Evolutionary conservation across 768 basidiomycete species (phyloP), one percentile per base, ranked within the genome.

Genomic region (Trametes cinnabarina): DNA sequence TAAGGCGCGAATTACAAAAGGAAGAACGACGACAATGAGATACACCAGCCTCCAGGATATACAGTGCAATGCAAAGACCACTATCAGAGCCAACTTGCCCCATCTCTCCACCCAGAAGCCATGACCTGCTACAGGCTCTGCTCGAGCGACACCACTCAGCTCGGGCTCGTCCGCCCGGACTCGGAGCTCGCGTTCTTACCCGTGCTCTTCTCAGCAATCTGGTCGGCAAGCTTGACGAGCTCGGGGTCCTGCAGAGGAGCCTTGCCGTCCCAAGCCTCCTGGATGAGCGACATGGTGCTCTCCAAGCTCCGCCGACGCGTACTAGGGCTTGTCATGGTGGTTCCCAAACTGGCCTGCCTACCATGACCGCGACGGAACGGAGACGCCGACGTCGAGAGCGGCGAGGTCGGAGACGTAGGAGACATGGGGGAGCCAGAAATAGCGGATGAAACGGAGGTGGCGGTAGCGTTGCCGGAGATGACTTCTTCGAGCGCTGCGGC

Each of bases 321-420:
- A 71, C 92, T 94, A 14, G 97, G 96, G 67, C 88, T 91, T 49
- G 95, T 96, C 85, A 87, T 89, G 63, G 95, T 98, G 63, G 96
- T 98, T 3, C 96, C 96, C 61, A 98, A 72, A 68, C 92, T 94
- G 49, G 87, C 85, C 66, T 90, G 85, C 42, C 92, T 80, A 3
- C 79, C 80, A 64, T 90, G 90, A 14, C 89, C 85, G 39, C 88
- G 83, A 60, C 81, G 83, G 80, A 85, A 87, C 7, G 83, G 80
- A 17, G 72, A 68, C 1, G 65, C 53, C 2, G 70, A 64, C 39
- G 67, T 54, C 23, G 72, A 66, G 28, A 63, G 69, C 12, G 67
- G 64, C 37, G 71, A 72, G 11, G 74, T 73, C 0, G 83, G 79
- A 5, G 54, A 55, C 73, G 73, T 71, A 3, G 85, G 80, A 32